Conservation (phyloP, 78 protist genomes). For the Dictyostelium brefeldianum region DNA sequence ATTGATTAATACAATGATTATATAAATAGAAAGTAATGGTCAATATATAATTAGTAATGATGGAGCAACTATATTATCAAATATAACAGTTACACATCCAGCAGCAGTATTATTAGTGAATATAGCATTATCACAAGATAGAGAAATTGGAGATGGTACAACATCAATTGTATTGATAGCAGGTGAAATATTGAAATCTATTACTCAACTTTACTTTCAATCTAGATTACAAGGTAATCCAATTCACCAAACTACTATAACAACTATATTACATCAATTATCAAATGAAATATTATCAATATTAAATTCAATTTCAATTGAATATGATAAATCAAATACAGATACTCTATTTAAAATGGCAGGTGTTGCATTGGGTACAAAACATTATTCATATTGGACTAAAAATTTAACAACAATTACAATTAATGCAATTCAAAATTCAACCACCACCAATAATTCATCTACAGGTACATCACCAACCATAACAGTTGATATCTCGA, state of each 20-base stretch:
- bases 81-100: conserved; percentile 99
- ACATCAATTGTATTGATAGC: conserved; percentile 99
- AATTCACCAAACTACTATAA: conserved; percentile 43
- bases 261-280: conserved; percentile 14
- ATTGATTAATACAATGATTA: not conserved
- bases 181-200: conserved; percentile 92
- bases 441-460: not conserved
- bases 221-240: not conserved
- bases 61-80: conserved; percentile 99
- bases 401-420: conserved; percentile 23
- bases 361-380: conserved; percentile 76
- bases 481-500: not conserved
- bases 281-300: not conserved
- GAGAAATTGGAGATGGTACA: conserved; percentile 99
- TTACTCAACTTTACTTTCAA: not conserved
- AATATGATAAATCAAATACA: not conserved
- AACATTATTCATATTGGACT: conserved; percentile 76
- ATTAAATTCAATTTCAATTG: conserved; percentile 21
- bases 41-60: conserved; percentile 98
- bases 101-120: conserved; percentile 99
- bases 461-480: not conserved
- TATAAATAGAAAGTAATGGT: conserved; percentile 38
- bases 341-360: conserved; percentile 41
- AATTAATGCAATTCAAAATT: conserved; percentile 30
- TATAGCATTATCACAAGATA: conserved; percentile 98